phyloP scores from a whole-genome alignment of 345 rosid genomes.

The Balakata baccata region DNA sequence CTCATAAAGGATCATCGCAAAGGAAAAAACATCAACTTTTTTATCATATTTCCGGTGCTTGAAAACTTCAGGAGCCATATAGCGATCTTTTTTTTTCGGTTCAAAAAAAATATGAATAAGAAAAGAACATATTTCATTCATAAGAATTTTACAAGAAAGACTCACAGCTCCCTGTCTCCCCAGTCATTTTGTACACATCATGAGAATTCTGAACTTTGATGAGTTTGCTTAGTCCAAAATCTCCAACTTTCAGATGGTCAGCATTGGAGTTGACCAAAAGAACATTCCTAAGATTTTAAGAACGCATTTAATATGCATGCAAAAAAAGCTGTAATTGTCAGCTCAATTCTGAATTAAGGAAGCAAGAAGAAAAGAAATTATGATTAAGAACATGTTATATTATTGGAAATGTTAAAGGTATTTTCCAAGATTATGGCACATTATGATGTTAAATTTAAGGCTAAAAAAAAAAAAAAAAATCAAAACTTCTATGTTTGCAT shows the following conservation, averaged over 20 bases:
- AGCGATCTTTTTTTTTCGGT: constrained; percentile 61
- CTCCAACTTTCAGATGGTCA: constrained; percentile 97
- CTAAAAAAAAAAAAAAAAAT: no score
- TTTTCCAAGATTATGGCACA: not conserved
- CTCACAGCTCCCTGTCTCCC: constrained; percentile 99
- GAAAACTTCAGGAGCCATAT: constrained; percentile 99
- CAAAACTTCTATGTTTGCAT: no score
- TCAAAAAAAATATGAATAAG: constrained; percentile 24
- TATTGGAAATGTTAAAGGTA: constrained; percentile 4
- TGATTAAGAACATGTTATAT: not conserved
- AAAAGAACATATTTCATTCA: constrained; percentile 10
- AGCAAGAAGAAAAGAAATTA: constrained; percentile 3
- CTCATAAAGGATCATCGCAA: constrained; percentile 96
- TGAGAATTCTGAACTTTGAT: constrained; percentile 92
- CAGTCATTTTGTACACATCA: constrained; percentile 99
- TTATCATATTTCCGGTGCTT: constrained; percentile 93
- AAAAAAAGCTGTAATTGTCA: not conserved
- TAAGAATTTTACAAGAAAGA: constrained; percentile 24
- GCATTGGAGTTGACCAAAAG: constrained; percentile 92
- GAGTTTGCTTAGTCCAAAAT: constrained; percentile 97
- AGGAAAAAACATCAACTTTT: constrained; percentile 98
- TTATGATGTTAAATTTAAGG: not conserved
- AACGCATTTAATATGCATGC: constrained; percentile 6
- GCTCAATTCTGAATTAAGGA: not conserved
- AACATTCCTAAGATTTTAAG: constrained; percentile 65